Conservation (phyloP, 495 filamentous ascomycete species). For the Hypoxylon trugodes region DNA sequence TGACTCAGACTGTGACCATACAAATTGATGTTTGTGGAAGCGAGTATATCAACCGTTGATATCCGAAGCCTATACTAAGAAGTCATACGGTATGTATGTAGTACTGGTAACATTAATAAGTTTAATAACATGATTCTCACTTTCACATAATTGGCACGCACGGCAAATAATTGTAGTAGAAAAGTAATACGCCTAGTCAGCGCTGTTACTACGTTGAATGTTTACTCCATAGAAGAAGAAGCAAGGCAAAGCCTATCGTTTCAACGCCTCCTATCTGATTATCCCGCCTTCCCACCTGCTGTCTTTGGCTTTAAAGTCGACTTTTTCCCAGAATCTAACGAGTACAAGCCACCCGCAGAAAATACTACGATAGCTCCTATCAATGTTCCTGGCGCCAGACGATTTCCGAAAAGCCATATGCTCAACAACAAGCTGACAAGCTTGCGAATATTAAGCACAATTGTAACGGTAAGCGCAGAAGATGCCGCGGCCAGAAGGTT, state of each 20-base stretch:
- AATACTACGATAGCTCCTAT: constrained; percentile 87
- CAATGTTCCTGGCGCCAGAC: constrained; percentile 75
- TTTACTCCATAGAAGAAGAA: not conserved
- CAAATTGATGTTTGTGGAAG: no score
- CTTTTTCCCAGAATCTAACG: constrained; percentile 68
- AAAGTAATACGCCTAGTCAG: not conserved
- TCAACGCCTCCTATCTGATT: constrained; percentile 6
- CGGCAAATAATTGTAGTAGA: not conserved
- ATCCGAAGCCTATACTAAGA: no score
- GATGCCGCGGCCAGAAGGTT: constrained; percentile 86
- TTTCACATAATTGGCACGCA: no score
- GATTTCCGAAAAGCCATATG: constrained; percentile 92
- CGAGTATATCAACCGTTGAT: no score
- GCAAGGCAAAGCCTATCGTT: not conserved
- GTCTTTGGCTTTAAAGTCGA: constrained; percentile 31
- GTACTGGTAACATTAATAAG: no score
- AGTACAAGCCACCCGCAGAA: constrained; percentile 86
- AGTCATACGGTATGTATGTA: no score
- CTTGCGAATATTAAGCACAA: constrained; percentile 94
- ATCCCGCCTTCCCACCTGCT: constrained; percentile 35
- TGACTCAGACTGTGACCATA: no score
- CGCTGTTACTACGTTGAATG: not conserved
- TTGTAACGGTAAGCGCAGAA: constrained; percentile 92
- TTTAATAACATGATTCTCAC: no score
- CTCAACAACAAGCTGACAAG: constrained; percentile 90